Evolutionary conservation across 1,139 yeast species (phyloP).

Genomic region (Suhomyces yuchorum): DNA sequence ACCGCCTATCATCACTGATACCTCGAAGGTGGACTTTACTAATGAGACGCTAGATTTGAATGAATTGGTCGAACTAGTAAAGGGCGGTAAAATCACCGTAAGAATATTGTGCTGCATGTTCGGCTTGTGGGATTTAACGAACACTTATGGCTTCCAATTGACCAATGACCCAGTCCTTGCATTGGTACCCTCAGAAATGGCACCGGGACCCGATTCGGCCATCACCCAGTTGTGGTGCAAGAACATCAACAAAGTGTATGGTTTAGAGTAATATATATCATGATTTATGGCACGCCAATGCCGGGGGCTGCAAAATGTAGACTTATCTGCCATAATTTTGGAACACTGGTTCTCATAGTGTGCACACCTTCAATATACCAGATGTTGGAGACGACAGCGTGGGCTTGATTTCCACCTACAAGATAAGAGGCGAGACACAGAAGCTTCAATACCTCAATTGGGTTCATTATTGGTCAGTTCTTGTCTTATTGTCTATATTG

Average conservation of each 20-base stretch:
- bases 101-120: conserved; percentile 34
- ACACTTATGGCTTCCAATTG: conserved; percentile 23
- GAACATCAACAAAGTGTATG: conserved; percentile 25
- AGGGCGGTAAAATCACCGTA: conserved; percentile 27
- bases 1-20: conserved; percentile 18
- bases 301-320: not conserved
- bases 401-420: no score
- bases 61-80: conserved; percentile 21
- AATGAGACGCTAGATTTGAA: conserved; percentile 13
- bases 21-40: not conserved
- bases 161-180: not conserved
- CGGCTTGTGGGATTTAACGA: conserved; percentile 38
- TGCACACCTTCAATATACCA: not conserved
- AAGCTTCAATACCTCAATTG: no score
- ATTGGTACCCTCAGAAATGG: not conserved
- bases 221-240: conserved; percentile 19
- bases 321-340: not conserved
- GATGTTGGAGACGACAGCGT: no score
- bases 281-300: not conserved
- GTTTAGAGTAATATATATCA: conserved; percentile 19
- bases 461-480: no score
- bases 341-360: not conserved
- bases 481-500: no score
- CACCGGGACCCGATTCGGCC: not conserved
- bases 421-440: no score